phyloP scores from a whole-genome alignment of 352 stramenopile genomes.

The Stramenopiles sp. region DNA sequence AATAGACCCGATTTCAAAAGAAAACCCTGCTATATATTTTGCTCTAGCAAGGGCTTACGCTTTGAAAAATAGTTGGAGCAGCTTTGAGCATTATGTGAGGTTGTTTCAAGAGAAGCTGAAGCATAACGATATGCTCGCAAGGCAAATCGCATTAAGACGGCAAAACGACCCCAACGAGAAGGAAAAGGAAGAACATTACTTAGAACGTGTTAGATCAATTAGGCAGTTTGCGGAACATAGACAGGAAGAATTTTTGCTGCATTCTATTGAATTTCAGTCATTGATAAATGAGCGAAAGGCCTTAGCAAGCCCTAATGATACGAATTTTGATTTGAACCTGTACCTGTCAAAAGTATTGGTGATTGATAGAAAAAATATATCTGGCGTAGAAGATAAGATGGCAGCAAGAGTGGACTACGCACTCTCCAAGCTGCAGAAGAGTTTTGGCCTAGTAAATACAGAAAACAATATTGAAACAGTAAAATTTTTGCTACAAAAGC shows the following conservation, averaged over 20 bases:
- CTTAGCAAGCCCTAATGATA: background rate
- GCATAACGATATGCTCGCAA: background rate
- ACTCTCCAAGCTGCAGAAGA: background rate
- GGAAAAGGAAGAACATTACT: background rate
- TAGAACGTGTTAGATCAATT: background rate
- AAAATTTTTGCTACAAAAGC: too few relatives aligned
- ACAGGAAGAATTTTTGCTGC: background rate
- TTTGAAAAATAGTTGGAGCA: slow-evolving; percentile 11
- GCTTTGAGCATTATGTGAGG: slow-evolving; percentile 16
- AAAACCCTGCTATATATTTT: slow-evolving; percentile 15
- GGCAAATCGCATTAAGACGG: background rate
- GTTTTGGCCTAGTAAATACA: background rate
- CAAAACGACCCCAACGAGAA: too few relatives aligned
- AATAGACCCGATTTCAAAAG: background rate
- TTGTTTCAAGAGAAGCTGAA: slow-evolving; percentile 4
- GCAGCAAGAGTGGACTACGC: background rate
- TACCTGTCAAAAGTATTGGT: background rate
- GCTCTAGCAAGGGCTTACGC: slow-evolving; percentile 11
- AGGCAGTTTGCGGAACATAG: background rate
- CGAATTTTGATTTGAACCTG: too few relatives aligned
- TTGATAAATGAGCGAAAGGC: background rate
- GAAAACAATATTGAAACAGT: background rate
- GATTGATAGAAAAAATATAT: background rate
- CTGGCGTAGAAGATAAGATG: background rate
- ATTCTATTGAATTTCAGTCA: background rate